A percentile compares a stretch with the other conserved stretches of the same genome.
phyloP scores from a whole-genome alignment of 2,329 filamentous ascomycete genomes.

The Calcarisporium arbuscula region DNA sequence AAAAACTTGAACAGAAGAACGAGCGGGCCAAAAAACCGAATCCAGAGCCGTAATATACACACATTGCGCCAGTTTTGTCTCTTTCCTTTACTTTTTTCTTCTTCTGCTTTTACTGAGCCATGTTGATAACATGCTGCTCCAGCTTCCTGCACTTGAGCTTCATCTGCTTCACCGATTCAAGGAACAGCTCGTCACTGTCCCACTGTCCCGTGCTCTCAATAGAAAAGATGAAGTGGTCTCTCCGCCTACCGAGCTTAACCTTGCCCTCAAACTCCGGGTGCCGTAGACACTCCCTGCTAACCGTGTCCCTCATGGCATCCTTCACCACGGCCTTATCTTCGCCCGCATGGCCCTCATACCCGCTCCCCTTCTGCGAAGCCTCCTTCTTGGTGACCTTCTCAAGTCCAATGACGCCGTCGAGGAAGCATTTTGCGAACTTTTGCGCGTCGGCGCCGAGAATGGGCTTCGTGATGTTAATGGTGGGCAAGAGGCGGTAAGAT shows the following conservation, averaged over 20 bases:
- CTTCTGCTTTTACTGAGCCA: conserved; percentile 53
- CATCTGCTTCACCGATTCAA: conserved; percentile 79
- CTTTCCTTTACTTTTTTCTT: conserved; percentile 6
- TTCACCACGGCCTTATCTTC: conserved; percentile 82
- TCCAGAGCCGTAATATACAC: conserved; percentile 6
- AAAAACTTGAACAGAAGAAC: conserved; percentile 4
- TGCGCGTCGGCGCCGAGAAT: conserved; percentile 81
- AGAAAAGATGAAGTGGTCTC: conserved; percentile 96
- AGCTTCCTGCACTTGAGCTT: conserved; percentile 77
- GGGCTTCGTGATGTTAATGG: conserved; percentile 75
- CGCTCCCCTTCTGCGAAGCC: conserved; percentile 50
- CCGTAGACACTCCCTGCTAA: conserved; percentile 85
- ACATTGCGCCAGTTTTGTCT: conserved; percentile 1
- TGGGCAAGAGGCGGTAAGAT: conserved; percentile 83
- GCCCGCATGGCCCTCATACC: conserved; percentile 68
- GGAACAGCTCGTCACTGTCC: conserved; percentile 86
- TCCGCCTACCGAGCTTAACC: conserved; percentile 81
- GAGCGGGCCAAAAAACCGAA: conserved; percentile 12
- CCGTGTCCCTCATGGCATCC: conserved; percentile 89
- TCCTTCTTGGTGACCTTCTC: conserved; percentile 66
- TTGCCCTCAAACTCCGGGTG: conserved; percentile 93
- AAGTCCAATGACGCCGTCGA: conserved; percentile 76
- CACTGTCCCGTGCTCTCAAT: conserved; percentile 95
- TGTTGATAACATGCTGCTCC: conserved; percentile 62
- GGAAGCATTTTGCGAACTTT: conserved; percentile 89